A percentile compares a stretch with the other conserved stretches of the same genome.
Evolutionary conservation across 139 green algal species (phyloP).

Genomic region (Edaphochlamys debaryana): DNA sequence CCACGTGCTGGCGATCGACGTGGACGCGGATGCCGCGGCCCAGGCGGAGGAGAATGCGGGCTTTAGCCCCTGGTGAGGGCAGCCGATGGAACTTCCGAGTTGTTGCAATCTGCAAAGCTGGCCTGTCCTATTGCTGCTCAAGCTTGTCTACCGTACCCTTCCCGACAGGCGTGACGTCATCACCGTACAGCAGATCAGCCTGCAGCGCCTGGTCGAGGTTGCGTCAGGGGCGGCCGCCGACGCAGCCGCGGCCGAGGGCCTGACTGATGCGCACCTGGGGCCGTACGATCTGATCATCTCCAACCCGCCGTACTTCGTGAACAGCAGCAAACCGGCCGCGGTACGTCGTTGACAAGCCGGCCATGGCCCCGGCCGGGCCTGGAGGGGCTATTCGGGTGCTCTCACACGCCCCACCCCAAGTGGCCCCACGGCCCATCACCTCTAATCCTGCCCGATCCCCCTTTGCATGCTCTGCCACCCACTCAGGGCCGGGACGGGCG

Average conservation of each 20-base stretch:
- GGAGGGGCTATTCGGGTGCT: too few relatives aligned
- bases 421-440: too few relatives aligned
- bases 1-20: conserved; percentile 51
- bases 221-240: background rate
- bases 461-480: too few relatives aligned
- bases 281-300: conserved; percentile 59
- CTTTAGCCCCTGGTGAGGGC: conserved; percentile 50
- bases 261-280: too few relatives aligned
- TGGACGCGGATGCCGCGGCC: conserved; percentile 34
- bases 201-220: conserved; percentile 49
- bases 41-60: conserved; percentile 50
- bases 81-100: too few relatives aligned
- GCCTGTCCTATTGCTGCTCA: too few relatives aligned
- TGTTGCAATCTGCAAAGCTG: too few relatives aligned
- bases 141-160: too few relatives aligned
- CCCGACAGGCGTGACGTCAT: conserved; percentile 14
- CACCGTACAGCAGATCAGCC: conserved; percentile 37
- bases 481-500: background rate
- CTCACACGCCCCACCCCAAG: too few relatives aligned
- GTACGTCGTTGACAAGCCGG: background rate
- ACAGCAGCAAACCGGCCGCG: conserved; percentile 46
- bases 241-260: too few relatives aligned
- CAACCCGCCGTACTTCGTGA: conserved; percentile 65
- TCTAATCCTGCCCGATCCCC: too few relatives aligned
- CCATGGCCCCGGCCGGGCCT: too few relatives aligned